Evolutionary conservation across 345 rosid species (phyloP).

Genomic region (Nasturtium officinale): DNA sequence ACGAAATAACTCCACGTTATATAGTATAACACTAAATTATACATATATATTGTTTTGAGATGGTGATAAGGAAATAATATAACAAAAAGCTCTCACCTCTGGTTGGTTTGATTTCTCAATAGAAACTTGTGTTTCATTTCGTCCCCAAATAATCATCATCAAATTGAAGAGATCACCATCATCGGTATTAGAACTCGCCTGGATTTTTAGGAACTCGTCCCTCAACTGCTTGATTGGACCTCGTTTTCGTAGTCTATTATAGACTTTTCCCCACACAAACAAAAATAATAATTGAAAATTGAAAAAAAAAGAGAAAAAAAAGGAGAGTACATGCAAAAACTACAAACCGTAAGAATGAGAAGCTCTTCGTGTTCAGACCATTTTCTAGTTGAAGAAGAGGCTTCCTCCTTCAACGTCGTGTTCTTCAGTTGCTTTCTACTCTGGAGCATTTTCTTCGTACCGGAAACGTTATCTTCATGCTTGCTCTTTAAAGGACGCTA

Average conservation of each 20-base stretch:
- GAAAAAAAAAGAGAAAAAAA: not conserved
- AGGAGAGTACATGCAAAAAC: not conserved
- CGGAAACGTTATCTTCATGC: not conserved
- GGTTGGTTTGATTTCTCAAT: not conserved
- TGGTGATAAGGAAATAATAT: no score
- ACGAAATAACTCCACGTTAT: not conserved
- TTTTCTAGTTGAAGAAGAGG: not conserved
- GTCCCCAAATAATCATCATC: not conserved
- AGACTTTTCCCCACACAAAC: not conserved
- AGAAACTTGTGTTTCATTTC: not conserved
- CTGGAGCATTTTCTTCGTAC: not conserved
- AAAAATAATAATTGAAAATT: not conserved
- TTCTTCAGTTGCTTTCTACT: not conserved
- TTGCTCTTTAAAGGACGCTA: no score
- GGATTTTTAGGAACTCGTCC: not conserved
- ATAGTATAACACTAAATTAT: no score
- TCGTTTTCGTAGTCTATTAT: constrained; percentile 15
- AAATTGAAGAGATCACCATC: not conserved
- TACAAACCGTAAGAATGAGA: not conserved
- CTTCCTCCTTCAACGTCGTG: not conserved
- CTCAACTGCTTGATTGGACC: not conserved
- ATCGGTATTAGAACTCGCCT: not conserved
- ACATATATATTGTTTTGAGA: not conserved
- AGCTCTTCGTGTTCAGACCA: not conserved
- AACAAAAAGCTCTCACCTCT: not conserved